Percentiles rank a stretch among this genome's conserved stretches.
These are phyloP conservation scores for bread wheat (Triticum aestivum) DNA, from an alignment of 176 grass and related monocot species.

Conservation along the genomic window DNA sequence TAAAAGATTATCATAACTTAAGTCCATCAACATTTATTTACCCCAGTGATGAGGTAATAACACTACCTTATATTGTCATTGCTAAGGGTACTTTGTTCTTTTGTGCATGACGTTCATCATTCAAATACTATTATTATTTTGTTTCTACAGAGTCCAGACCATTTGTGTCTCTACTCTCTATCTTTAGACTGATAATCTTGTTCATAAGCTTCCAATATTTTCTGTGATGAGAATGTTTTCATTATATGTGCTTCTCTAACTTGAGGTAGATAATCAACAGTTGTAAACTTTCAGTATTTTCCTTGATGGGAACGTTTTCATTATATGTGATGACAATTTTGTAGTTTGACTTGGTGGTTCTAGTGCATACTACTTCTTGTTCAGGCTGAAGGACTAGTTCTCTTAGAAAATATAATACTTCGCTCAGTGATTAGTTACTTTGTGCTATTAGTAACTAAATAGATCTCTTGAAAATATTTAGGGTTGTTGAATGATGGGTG, in stretches of 20 bases:
- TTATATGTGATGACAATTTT: background rate
- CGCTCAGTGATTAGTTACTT: slow-evolving; percentile 2
- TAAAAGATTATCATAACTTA: slow-evolving; percentile 97
- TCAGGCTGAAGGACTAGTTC: slow-evolving; percentile 1
- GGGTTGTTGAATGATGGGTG: background rate
- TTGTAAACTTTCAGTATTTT: slow-evolving; percentile 14
- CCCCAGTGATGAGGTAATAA: slow-evolving; percentile 81
- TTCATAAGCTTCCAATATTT: slow-evolving; percentile 10
- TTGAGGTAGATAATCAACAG: slow-evolving; percentile 2
- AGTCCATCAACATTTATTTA: slow-evolving; percentile 91
- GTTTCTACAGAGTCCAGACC: background rate
- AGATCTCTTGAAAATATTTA: slow-evolving; percentile 1
- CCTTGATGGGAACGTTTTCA: slow-evolving; percentile 9
- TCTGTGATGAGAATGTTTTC: slow-evolving; percentile 1
- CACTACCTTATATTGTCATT: background rate
- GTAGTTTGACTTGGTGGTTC: slow-evolving; percentile 12
- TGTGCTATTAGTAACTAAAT: slow-evolving; percentile 6
- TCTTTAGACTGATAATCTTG: slow-evolving; percentile 9
- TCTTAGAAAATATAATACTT: background rate
- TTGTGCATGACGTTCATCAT: background rate
- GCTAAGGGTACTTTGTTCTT: slow-evolving; percentile 12
- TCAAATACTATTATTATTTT: background rate
- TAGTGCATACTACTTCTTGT: slow-evolving; percentile 13
- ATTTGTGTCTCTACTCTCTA: slow-evolving; percentile 4
- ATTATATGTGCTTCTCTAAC: slow-evolving; percentile 10